phyloP scores from a whole-genome alignment of 257 asterid genomes.

The Fraxinus quadrangulata region DNA sequence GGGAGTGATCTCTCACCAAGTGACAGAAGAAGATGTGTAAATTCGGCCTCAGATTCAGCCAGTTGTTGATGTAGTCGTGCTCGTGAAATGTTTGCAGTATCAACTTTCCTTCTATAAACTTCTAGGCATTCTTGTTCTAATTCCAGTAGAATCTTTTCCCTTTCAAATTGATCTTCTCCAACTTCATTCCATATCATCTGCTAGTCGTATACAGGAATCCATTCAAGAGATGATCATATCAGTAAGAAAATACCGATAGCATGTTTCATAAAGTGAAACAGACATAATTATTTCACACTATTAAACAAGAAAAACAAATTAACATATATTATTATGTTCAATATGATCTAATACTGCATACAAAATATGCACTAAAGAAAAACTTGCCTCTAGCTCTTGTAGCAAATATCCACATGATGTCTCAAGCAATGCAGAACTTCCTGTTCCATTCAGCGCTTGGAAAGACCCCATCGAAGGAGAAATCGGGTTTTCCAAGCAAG shows the following conservation, averaged over 20 bases:
- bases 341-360: neutral
- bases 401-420: slow-evolving; percentile 89
- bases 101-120: slow-evolving; percentile 87
- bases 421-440: slow-evolving; percentile 68
- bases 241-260: neutral
- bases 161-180: slow-evolving; percentile 71
- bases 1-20: slow-evolving; percentile 98
- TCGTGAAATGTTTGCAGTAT: slow-evolving; percentile 81
- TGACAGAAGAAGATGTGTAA: slow-evolving; percentile 81
- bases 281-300: slow-evolving; percentile 6
- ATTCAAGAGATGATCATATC: neutral
- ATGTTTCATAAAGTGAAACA: neutral
- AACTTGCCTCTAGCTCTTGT: slow-evolving; percentile 84
- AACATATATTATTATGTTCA: neutral
- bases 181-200: slow-evolving; percentile 99
- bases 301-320: neutral
- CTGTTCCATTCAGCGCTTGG: slow-evolving; percentile 49
- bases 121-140: slow-evolving; percentile 95
- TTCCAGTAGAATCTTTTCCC: slow-evolving; percentile 75
- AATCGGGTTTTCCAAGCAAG: slow-evolving; percentile 14
- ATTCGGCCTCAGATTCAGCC: slow-evolving; percentile 92
- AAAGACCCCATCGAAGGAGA: slow-evolving; percentile 62
- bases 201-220: slow-evolving; percentile 5
- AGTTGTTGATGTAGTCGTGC: slow-evolving; percentile 87
- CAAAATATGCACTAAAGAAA: neutral